Conservation (phyloP, 805 yeast genomes). For the Barnettozyma salicaria region DNA sequence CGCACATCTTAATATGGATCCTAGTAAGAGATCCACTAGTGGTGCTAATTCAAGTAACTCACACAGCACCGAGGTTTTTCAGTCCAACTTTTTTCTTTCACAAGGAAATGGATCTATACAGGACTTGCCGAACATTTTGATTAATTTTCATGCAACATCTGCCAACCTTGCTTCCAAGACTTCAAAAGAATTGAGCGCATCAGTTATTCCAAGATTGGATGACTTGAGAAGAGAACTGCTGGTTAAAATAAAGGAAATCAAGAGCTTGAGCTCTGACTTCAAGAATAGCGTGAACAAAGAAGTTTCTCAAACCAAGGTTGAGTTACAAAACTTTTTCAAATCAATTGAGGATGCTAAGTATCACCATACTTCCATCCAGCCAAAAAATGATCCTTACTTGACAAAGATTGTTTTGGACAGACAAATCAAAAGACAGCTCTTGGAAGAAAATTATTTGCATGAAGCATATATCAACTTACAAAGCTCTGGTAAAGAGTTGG, state of each 20-base stretch:
- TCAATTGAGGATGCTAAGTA: conserved; percentile 60
- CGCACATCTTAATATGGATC: conserved; percentile 26
- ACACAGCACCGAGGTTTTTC: conserved; percentile 11
- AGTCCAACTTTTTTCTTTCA: conserved; percentile 55
- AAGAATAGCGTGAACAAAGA: conserved; percentile 69
- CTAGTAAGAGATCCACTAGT: not conserved
- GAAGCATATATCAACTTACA: conserved; percentile 87
- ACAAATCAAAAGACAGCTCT: conserved; percentile 69
- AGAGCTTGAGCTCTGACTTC: conserved; percentile 77
- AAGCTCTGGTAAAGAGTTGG: conserved; percentile 82
- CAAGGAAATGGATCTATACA: conserved; percentile 76
- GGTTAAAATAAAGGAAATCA: conserved; percentile 83
- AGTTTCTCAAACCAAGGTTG: conserved; percentile 55
- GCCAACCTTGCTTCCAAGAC: conserved; percentile 53
- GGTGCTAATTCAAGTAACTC: not conserved
- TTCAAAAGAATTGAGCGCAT: conserved; percentile 53
- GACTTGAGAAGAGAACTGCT: conserved; percentile 69
- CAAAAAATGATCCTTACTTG: conserved; percentile 76
- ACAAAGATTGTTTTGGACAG: conserved; percentile 66
- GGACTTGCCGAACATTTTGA: conserved; percentile 68
- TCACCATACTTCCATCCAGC: conserved; percentile 37
- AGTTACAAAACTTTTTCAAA: conserved; percentile 46
- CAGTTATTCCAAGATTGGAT: conserved; percentile 60
- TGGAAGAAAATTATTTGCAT: conserved; percentile 79
- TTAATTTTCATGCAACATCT: conserved; percentile 57